phyloP scores from a whole-genome alignment of 805 yeast species.

The Candida patagonica region DNA sequence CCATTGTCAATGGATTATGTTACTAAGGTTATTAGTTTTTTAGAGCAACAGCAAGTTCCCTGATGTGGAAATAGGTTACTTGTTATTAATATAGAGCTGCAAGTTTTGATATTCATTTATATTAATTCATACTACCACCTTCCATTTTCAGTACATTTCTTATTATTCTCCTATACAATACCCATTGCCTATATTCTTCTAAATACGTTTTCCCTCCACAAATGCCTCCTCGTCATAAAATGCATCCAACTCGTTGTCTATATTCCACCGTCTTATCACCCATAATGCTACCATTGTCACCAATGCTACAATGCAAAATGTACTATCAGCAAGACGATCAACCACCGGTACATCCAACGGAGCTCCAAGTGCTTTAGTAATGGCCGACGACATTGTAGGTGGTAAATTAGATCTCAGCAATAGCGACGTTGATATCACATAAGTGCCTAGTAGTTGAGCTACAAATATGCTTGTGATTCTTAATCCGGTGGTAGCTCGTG shows the following conservation, averaged over 20 bases:
- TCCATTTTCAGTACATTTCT: too few species aligned
- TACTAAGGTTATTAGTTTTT: not conserved
- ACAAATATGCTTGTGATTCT: slow-evolving; percentile 21
- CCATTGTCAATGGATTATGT: not conserved
- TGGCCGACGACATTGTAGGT: slow-evolving; percentile 30
- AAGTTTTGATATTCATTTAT: not conserved
- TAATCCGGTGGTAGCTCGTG: slow-evolving; percentile 8
- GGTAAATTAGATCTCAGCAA: slow-evolving; percentile 33
- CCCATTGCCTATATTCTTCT: not conserved
- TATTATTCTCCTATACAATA: too few species aligned
- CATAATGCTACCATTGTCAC: slow-evolving; percentile 22
- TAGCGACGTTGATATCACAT: slow-evolving; percentile 33
- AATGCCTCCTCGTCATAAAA: slow-evolving; percentile 17
- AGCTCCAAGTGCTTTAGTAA: slow-evolving; percentile 32
- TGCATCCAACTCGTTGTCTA: slow-evolving; percentile 7
- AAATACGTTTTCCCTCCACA: slow-evolving; percentile 16
- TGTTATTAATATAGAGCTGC: not conserved
- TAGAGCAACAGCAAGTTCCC: too few species aligned
- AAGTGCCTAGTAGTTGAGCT: slow-evolving; percentile 31
- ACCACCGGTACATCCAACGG: slow-evolving; percentile 30
- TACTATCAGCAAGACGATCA: slow-evolving; percentile 32
- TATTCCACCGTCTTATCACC: slow-evolving; percentile 10
- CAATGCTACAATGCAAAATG: slow-evolving; percentile 26
- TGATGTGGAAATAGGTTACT: not conserved
- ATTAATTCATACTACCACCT: too few species aligned